Base-by-base conservation (phyloP, 2,329 filamentous ascomycete species). In the Xylariaceae sp. region DNA sequence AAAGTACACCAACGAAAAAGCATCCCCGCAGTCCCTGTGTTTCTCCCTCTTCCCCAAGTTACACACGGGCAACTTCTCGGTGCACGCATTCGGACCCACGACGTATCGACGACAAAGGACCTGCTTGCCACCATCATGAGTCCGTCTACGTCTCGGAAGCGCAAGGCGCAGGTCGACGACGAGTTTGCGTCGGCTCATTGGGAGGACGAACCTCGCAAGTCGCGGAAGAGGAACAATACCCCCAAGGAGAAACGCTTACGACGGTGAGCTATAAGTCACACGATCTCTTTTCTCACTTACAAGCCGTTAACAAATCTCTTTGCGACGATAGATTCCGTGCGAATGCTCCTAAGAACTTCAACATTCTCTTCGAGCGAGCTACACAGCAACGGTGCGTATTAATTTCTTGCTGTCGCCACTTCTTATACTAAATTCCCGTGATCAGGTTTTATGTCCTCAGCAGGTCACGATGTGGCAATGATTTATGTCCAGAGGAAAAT, bases 401-500 rank as follows among this genome's bases (percentile, higher is more conserved):
- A 11, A n/a, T 13, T 47, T 35, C 15, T 30, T 23, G 4, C 13
- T 47, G 7, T 17, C 23, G 23, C 23, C 23, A 5, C 44, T 13
- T 42, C 37, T 42, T 3, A 7, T 42, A 10, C 37, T 42, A 13
- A 13, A 3, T 42, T 8, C 7, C 34, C 6, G 9, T 11, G 13
- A 4, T n/a, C 10, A 67, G 67, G 39, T 78, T 82, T 68, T 82
- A 75, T 62, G 75, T 82, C 35, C 72, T 82, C 9, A 71, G 68
- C 0, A 75, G 79, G 13, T 68, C 65, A 1, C 73, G 74, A 7
- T 44, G 64, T 34, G 76, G 76, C 15, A 73, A 71, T 0, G 57
- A 63, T 1, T 62, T 73, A 1, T 76, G 72, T 48, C 79, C 78
- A 0, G 74, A 78, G 56, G 84, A 88, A 68, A 73, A 70, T 0